Evolutionary conservation across 352 stramenopile genomes (phyloP).

Genomic region (Phytophthora ramorum): DNA sequence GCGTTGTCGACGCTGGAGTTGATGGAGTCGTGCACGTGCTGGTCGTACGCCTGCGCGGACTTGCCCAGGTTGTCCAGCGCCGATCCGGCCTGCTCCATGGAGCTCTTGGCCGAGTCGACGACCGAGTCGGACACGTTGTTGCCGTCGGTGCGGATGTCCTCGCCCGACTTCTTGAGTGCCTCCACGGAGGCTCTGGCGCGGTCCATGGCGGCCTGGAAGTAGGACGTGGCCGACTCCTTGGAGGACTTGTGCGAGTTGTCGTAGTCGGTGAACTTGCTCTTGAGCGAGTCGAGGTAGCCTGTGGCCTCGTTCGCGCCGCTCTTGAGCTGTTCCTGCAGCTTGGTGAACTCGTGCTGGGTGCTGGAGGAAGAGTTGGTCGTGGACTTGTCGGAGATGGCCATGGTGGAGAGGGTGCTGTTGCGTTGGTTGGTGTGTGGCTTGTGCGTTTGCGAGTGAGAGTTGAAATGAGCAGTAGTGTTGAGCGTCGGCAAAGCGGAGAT

Average conservation of each 20-base stretch:
- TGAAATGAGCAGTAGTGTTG: constrained; percentile 8
- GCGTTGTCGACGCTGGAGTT: constrained; percentile 26
- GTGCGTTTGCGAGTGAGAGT: constrained; percentile 18
- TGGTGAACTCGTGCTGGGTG: constrained; percentile 41
- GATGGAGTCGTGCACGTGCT: constrained; percentile 14
- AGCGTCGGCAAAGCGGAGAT: background rate
- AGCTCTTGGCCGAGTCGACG: constrained; percentile 33
- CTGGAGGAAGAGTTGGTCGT: constrained; percentile 13
- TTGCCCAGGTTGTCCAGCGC: constrained; percentile 37
- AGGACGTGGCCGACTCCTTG: constrained; percentile 41
- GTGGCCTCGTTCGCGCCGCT: constrained; percentile 35
- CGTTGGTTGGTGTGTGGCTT: constrained; percentile 7
- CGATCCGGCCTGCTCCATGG: constrained; percentile 40
- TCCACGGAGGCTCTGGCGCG: constrained; percentile 24
- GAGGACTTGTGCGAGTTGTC: constrained; percentile 49
- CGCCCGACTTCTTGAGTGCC: constrained; percentile 29
- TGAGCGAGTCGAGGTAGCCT: constrained; percentile 47
- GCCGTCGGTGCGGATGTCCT: constrained; percentile 22
- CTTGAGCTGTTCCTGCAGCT: constrained; percentile 46
- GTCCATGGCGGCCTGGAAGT: constrained; percentile 49
- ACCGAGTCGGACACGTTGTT: constrained; percentile 30
- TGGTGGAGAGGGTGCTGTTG: constrained; percentile 6
- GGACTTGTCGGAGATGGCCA: constrained; percentile 35
- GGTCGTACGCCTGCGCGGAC: constrained; percentile 18
- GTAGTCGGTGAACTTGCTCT: constrained; percentile 48